Evolutionary conservation across 768 basidiomycete genomes (phyloP).

Genomic region (Rhodosporidiobolus sp.): DNA sequence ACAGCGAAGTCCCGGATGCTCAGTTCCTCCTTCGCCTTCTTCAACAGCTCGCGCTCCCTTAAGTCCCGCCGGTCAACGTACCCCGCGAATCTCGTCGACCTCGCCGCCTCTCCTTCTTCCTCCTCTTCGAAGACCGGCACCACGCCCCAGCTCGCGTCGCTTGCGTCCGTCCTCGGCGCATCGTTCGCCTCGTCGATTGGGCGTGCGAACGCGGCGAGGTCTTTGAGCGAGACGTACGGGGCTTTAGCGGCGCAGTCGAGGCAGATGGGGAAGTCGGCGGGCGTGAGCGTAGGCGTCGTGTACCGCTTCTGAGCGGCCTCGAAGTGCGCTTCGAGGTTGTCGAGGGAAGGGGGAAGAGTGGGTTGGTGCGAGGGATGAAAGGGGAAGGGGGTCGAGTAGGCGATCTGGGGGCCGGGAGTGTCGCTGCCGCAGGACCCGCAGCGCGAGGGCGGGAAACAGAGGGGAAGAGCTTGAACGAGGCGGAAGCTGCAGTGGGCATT

Average conservation of each 20-base stretch:
- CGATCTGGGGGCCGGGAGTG: neutral
- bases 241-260: neutral
- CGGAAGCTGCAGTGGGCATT: neutral
- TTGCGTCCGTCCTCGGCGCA: no score
- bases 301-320: neutral
- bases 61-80: no score
- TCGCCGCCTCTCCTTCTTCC: no score
- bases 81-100: no score
- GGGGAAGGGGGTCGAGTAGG: conserved; percentile 6
- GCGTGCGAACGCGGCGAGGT: neutral
- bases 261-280: conserved; percentile 6
- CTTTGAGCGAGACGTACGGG: neutral
- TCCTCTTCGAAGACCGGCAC: no score
- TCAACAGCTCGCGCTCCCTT: no score
- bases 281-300: neutral
- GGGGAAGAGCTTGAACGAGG: neutral
- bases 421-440: no score
- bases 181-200: no score
- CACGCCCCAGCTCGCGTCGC: no score
- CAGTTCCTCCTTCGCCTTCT: no score
- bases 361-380: neutral
- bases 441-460: no score
- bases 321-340: neutral
- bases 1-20: no score
- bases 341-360: neutral